phyloP scores from a whole-genome alignment of 139 green algal genomes.

The Chlamydomonas incerta region DNA sequence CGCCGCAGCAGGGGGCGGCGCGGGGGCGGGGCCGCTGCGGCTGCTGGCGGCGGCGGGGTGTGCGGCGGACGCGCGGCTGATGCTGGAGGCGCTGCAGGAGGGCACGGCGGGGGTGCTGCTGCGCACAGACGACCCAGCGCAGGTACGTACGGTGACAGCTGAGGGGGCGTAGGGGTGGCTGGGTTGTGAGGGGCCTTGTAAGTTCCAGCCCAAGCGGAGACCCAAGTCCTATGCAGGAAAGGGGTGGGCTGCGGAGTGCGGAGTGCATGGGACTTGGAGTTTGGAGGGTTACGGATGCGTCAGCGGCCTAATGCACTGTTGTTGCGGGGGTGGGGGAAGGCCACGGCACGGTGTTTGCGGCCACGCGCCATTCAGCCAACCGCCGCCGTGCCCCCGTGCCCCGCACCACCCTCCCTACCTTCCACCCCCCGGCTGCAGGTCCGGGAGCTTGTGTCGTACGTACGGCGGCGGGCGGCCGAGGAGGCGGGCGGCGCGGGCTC shows the following conservation, averaged over 20 bases:
- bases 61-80: conserved; percentile 65
- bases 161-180: not conserved
- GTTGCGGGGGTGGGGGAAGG: too few species aligned
- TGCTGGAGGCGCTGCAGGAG: conserved; percentile 86
- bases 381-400: too few species aligned
- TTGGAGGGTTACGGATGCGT: too few species aligned
- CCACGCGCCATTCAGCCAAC: too few species aligned
- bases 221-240: too few species aligned
- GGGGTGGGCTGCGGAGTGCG: not conserved
- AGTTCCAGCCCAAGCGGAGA: too few species aligned
- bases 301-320: too few species aligned
- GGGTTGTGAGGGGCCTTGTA: conserved; percentile 4
- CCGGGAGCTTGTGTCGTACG: conserved; percentile 48
- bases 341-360: too few species aligned
- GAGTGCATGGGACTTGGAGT: too few species aligned
- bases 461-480: conserved; percentile 34
- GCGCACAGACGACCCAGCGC: conserved; percentile 67
- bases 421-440: too few species aligned
- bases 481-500: not conserved
- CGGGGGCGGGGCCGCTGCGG: not conserved
- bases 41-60: conserved; percentile 69
- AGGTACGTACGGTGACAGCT: conserved; percentile 70
- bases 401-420: too few species aligned
- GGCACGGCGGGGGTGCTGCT: conserved; percentile 88
- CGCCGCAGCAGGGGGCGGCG: not conserved